Base-by-base conservation (phyloP, 1,284 basidiomycete species). In the Albatrellus sp. region DNA sequence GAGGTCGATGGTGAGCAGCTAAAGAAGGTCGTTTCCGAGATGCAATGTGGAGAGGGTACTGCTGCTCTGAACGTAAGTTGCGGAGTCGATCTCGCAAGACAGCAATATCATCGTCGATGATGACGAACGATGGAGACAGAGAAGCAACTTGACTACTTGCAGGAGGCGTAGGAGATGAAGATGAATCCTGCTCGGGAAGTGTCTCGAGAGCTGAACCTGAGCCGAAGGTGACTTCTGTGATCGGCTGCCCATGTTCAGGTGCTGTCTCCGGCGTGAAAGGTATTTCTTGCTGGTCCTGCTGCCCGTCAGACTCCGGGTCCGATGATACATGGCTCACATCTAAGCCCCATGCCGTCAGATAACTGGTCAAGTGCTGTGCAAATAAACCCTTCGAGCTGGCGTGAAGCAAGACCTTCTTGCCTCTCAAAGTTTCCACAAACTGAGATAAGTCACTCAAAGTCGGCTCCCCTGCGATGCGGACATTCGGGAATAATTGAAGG, bases 271-370 rank as follows among this genome's bases (percentile, higher is more conserved):
- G 33, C n/a, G 50, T 29, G 2, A 46, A 13, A 13, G 44, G 40
- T 0, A 40, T 24, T 4, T 47, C 43, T 2, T 53, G 55, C 19
- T 46, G 47, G n/a, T 52, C 28, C 0, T 49, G 34, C 8, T 51
- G 43, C 4, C 60, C 63, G 42, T 80, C 77, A 2, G 63, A 61
- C 17, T 69, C 70, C 7, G 68, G 67, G 47, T 78, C 77, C 2
- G 73, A 72, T 3, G 88, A 80, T 32, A 90, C 71, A 61, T 90
- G 89, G 43, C 76, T 82, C 37, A 96, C 82, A 55, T 94, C 89
- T 73, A 96, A 74, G 13, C 90, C 90, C 91, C 92, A 96, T 3
- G 85, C 76, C n/a, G 86, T 87, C 46, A 96, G 72, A 61, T 93
- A 93, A 52, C 81, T 85, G 31, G 90, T 90, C 20, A 97, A 68